Evolutionary conservation across 2,329 filamentous ascomycete species (phyloP).

Genomic region (Neofusicoccum kwambonambiense): DNA sequence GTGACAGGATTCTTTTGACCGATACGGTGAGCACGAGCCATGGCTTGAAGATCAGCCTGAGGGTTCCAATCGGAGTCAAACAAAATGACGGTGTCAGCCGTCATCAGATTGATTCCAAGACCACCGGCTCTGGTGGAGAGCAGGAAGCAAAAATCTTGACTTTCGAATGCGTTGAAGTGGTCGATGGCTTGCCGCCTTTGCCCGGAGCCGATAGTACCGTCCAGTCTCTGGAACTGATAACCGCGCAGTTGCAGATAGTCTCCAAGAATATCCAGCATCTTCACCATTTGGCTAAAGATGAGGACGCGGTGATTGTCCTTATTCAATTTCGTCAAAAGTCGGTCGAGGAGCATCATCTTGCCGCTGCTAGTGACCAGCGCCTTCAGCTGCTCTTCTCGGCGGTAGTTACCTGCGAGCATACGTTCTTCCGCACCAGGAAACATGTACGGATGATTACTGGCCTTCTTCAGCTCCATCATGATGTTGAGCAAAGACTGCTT

Average conservation of each 20-base stretch:
- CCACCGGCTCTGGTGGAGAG: conserved; percentile 94
- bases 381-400: conserved; percentile 87
- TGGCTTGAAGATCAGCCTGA: conserved; percentile 94
- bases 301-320: conserved; percentile 92
- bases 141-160: conserved; percentile 93
- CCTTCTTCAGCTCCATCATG: conserved; percentile 99
- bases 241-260: conserved; percentile 91
- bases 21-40: conserved; percentile 97
- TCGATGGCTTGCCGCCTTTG: conserved; percentile 92
- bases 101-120: conserved; percentile 98
- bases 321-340: conserved; percentile 89
- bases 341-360: conserved; percentile 98
- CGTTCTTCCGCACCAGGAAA: conserved; percentile 91
- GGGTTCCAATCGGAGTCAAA: conserved; percentile 99
- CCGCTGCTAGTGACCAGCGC: conserved; percentile 94
- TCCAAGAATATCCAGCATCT: conserved; percentile 93
- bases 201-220: conserved; percentile 88
- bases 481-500: conserved; percentile 96
- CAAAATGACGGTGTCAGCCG: conserved; percentile 93
- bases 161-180: conserved; percentile 96
- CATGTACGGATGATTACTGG: conserved; percentile 98
- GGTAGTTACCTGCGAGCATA: conserved; percentile 74
- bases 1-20: conserved; percentile 95
- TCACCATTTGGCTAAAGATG: conserved; percentile 99
- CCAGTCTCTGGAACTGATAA: conserved; percentile 92